Conservation (phyloP, 345 rosid genomes). For the Cardamine resedifolia region DNA sequence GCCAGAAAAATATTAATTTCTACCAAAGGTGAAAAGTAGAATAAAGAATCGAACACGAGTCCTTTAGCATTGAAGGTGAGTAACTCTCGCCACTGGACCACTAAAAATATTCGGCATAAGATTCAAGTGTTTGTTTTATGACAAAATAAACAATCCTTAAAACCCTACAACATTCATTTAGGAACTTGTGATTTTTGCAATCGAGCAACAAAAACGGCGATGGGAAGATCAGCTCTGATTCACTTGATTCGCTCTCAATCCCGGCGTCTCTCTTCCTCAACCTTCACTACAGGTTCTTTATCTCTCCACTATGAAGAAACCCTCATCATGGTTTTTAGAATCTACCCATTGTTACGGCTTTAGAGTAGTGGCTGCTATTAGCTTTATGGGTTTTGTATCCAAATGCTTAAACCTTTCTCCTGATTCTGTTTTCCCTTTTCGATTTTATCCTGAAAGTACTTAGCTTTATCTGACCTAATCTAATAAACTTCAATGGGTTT, state of each 20-base stretch:
- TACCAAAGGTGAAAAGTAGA: neutral
- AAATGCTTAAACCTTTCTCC: neutral
- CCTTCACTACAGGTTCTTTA: slow-evolving; percentile 50
- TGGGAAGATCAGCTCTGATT: slow-evolving; percentile 67
- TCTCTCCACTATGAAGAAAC: neutral
- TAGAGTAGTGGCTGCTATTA: neutral
- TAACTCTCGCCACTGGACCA: neutral
- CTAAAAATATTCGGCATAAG: fast-evolving
- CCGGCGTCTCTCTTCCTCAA: slow-evolving; percentile 44
- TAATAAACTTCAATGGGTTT: neutral
- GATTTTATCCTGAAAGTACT: slow-evolving; percentile 2
- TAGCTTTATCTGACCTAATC: slow-evolving; percentile 2
- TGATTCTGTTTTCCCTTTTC: neutral
- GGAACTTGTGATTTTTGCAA: neutral
- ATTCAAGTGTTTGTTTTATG: no score
- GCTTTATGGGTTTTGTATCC: neutral
- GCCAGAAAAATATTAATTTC: neutral
- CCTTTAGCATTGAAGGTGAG: neutral
- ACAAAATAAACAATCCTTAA: neutral
- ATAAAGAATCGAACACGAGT: neutral
- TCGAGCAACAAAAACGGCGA: slow-evolving; percentile 35
- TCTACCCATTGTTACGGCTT: neutral
- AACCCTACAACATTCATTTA: slow-evolving; percentile 29
- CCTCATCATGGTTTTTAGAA: neutral
- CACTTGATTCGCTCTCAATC: slow-evolving; percentile 65